Percentiles rank a stretch among this genome's conserved stretches.
phyloP scores from a whole-genome alignment of 2,329 filamentous ascomycete species.

The Fusarium ramigenum region DNA sequence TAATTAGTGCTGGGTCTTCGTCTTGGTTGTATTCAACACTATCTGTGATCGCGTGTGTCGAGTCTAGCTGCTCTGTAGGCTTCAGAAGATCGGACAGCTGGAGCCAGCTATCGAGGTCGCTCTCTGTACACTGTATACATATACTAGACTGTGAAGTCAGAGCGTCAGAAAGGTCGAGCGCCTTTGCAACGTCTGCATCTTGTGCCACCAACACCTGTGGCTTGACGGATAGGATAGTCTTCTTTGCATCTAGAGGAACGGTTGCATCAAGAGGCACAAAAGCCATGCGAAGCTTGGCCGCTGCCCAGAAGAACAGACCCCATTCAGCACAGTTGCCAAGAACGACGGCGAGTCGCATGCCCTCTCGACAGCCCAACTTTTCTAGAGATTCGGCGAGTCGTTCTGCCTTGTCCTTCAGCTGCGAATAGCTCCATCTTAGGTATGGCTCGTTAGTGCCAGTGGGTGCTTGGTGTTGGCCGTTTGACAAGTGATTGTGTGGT shows the following conservation, averaged over 20 bases:
- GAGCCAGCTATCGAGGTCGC: conserved; percentile 33
- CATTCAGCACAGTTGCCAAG: conserved; percentile 53
- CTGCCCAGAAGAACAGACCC: conserved; percentile 50
- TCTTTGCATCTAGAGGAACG: conserved; percentile 33
- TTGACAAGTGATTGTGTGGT: conserved; percentile 14
- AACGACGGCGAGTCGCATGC: conserved; percentile 46
- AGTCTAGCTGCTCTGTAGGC: not conserved
- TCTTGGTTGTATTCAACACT: not conserved
- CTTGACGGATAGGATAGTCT: conserved; percentile 36
- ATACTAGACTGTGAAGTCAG: not conserved
- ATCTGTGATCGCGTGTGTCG: not conserved
- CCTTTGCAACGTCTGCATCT: conserved; percentile 36
- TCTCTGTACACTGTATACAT: conserved; percentile 40
- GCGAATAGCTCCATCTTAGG: conserved; percentile 46
- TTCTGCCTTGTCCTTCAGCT: conserved; percentile 40
- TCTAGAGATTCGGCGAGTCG: conserved; percentile 39
- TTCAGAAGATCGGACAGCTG: conserved; percentile 19
- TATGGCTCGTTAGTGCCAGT: conserved; percentile 10
- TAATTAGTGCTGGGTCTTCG: conserved; percentile 49
- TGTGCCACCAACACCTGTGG: conserved; percentile 48
- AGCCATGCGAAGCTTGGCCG: conserved; percentile 46
- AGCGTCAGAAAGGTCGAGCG: conserved; percentile 25
- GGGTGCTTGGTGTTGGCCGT: not conserved
- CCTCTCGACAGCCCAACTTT: conserved; percentile 37
- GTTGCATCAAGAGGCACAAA: conserved; percentile 50